Conservation (phyloP, 495 filamentous ascomycete species). For the Venustampulla echinocandica region DNA sequence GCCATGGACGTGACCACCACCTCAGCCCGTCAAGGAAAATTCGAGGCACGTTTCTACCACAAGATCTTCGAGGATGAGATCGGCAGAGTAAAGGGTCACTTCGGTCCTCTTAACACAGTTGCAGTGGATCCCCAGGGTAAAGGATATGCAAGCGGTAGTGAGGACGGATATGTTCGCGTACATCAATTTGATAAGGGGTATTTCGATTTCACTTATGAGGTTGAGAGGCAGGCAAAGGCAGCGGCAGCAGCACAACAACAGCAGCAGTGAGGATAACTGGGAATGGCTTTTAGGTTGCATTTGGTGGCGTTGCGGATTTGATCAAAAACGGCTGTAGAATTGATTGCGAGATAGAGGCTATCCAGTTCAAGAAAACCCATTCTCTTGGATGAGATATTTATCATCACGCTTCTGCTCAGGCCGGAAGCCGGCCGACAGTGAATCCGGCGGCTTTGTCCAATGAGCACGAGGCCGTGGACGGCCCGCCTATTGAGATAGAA, state of each 20-base stretch:
- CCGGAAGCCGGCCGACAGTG: too few relatives aligned
- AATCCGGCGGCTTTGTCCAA: too few relatives aligned
- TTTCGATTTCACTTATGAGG: slow-evolving; percentile 98
- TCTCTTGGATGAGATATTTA: too few relatives aligned
- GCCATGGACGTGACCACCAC: slow-evolving; percentile 99
- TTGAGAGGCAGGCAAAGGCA: slow-evolving; percentile 55
- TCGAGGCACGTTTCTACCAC: slow-evolving; percentile 98
- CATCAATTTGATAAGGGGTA: slow-evolving; percentile 98
- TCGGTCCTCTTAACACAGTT: slow-evolving; percentile 59
- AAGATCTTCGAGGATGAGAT: slow-evolving; percentile 99
- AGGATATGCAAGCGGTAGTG: slow-evolving; percentile 86
- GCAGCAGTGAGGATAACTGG: slow-evolving; percentile 1
- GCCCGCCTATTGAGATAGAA: too few relatives aligned
- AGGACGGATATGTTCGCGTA: slow-evolving; percentile 97
- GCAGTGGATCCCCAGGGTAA: slow-evolving; percentile 84
- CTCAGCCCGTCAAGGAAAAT: slow-evolving; percentile 87
- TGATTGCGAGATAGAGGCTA: slow-evolving; percentile 5
- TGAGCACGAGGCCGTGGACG: too few relatives aligned
- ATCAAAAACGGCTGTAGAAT: slow-evolving; percentile 16
- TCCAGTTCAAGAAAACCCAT: not conserved
- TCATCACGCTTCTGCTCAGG: too few relatives aligned
- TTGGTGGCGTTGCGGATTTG: slow-evolving; percentile 19
- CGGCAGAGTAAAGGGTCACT: slow-evolving; percentile 90
- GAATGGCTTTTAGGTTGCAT: slow-evolving; percentile 15
- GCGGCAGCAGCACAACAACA: slow-evolving; percentile 10